A percentile compares a stretch with the other conserved stretches of the same genome.
These are phyloP conservation scores for Digitaria exilis DNA, from an alignment of 202 grass and related monocot genomes.

Conservation along the genomic window DNA sequence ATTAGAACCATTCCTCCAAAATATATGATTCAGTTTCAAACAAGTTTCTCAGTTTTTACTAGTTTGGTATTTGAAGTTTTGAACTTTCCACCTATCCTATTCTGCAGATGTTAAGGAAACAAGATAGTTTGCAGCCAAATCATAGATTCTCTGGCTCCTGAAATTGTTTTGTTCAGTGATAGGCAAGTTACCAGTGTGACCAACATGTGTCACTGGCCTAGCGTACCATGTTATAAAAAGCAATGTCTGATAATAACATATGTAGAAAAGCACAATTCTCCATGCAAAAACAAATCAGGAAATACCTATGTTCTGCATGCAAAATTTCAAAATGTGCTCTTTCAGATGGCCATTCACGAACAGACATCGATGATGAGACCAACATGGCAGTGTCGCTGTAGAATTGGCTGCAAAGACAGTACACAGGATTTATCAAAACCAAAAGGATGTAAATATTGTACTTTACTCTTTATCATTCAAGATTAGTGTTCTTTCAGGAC, in stretches of 20 bases:
- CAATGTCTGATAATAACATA: conserved; percentile 12
- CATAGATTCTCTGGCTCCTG: not conserved
- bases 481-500: conserved; percentile 20
- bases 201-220: conserved; percentile 10
- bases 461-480: conserved; percentile 28
- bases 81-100: not conserved
- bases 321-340: conserved; percentile 96
- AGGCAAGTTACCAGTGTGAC: not conserved
- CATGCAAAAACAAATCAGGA: too few species aligned
- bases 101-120: not conserved
- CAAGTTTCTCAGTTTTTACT: conserved; percentile 9
- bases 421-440: conserved; percentile 3
- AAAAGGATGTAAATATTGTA: conserved; percentile 29
- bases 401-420: conserved; percentile 74
- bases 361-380: conserved; percentile 83
- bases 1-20: not conserved
- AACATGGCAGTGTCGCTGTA: conserved; percentile 86
- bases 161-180: not conserved
- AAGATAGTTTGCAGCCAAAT: not conserved
- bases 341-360: conserved; percentile 76
- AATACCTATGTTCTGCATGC: conserved; percentile 80
- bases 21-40: conserved; percentile 2
- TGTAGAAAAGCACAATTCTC: conserved; percentile 10
- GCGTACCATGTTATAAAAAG: not conserved
- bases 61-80: not conserved